Evolutionary conservation across 805 yeast genomes (phyloP), one percentile per base, ranked within the genome.

Genomic region (Cyberlindnera subsufficiens): DNA sequence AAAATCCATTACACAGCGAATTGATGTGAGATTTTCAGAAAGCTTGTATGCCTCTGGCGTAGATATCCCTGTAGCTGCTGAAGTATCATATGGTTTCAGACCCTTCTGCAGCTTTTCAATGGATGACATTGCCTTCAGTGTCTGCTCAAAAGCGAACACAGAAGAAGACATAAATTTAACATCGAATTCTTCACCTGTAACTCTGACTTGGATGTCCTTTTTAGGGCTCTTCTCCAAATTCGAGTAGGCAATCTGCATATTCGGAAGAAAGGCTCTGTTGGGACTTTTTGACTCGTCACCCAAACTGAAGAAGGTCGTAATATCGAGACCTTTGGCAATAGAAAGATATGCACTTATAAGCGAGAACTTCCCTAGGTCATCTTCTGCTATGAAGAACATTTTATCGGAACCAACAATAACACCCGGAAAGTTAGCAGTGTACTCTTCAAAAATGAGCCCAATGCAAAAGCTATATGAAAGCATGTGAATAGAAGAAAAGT

Each of bases 361-460:
- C 0, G 88, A 75, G 32, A 87, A 66, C 48, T 81, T 80, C 3
- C 95, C 95, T 33, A 77, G 61, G 8, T 68, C 68, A 15, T 75
- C 74, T 37, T 80, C 81, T 18, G 81, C 72, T 0, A 80, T 75
- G 2, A 87, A 78, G 47, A 80, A 84, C 17, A 87, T 75, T 15
- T 80, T 66, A 49, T 86, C 87, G 42, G 84, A 86, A 0, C 97
- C 97, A 27, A 79, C 47, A 32, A 85, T 80, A n/a, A 87, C 55
- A 10, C 96, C 96, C 0, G 88, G 88, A 18, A 69, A 71, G 2
- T 55, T 46, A 2, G 59, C 56, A 5, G 59, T 60, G 6, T 55
- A 54, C 14, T 55, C 58, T n/a, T 75, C 80, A 56, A 83, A 84
- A 4, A 84, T 58, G 89, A 96, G 87, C 0, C 96, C 95, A 30